Percentiles rank a stretch among this genome's conserved stretches.
Conservation (phyloP, 1,139 yeast genomes). For the Sugiyamaella japonica region DNA sequence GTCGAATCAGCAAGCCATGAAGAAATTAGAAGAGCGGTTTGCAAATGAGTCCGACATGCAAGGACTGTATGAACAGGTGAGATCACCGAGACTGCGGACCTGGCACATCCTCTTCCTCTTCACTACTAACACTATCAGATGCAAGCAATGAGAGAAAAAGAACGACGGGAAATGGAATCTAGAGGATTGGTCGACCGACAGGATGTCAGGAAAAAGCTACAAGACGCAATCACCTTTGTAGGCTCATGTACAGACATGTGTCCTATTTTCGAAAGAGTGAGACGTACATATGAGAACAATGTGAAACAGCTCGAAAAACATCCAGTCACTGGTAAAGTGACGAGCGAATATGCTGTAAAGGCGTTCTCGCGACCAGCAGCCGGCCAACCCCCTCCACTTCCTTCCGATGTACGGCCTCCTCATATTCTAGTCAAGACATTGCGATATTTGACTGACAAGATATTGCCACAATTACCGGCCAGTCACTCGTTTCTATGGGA, state of each 20-base stretch:
- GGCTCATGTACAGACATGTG: constrained; percentile 96
- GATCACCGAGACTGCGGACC: no score
- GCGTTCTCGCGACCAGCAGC: constrained; percentile 98
- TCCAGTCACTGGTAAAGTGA: constrained; percentile 56
- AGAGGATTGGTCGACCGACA: constrained; percentile 87
- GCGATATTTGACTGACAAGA: constrained; percentile 63
- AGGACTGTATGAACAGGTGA: constrained; percentile 50
- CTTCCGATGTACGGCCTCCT: constrained; percentile 97
- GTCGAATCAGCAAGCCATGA: constrained; percentile 53
- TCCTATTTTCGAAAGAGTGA: constrained; percentile 86
- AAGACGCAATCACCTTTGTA: constrained; percentile 81
- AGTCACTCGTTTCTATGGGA: constrained; percentile 97
- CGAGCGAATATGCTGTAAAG: constrained; percentile 70
- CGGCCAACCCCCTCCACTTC: constrained; percentile 97
- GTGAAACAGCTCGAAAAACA: constrained; percentile 79
- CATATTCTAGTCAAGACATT: constrained; percentile 63
- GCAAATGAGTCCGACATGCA: constrained; percentile 47
- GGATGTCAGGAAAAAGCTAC: constrained; percentile 73
- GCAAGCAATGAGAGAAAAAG: constrained; percentile 73
- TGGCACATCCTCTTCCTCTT: no score
- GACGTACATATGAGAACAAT: constrained; percentile 86
- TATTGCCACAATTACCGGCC: constrained; percentile 70
- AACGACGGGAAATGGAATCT: constrained; percentile 76
- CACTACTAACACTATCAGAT: constrained; percentile 12
- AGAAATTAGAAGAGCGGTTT: constrained; percentile 43